Conservation (phyloP, 805 yeast species). For the Zygosaccharomyces lentus region DNA sequence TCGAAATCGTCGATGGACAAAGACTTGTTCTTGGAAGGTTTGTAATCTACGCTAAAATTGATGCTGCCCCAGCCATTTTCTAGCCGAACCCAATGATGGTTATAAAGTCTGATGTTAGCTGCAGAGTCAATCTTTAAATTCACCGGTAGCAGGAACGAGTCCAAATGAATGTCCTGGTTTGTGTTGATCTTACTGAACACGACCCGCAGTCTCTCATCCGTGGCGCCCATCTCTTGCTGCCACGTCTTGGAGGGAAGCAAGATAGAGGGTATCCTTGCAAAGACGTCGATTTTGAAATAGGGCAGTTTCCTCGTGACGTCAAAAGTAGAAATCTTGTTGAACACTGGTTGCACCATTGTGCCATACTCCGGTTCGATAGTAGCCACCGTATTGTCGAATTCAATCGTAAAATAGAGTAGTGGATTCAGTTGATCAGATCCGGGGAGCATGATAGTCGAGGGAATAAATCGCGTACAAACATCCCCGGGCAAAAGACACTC, state of each 20-base stretch:
- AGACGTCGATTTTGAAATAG: constrained; percentile 69
- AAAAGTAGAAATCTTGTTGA: constrained; percentile 86
- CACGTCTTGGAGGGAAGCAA: constrained; percentile 44
- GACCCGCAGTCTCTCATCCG: constrained; percentile 27
- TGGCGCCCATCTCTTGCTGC: constrained; percentile 29
- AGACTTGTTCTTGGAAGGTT: constrained; percentile 61
- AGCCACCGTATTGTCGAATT: constrained; percentile 91
- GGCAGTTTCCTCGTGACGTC: constrained; percentile 70
- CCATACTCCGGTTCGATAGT: constrained; percentile 84
- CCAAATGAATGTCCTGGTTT: constrained; percentile 70
- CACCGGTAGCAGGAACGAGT: constrained; percentile 62
- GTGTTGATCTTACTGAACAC: constrained; percentile 36
- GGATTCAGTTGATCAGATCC: constrained; percentile 55
- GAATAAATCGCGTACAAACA: constrained; percentile 37
- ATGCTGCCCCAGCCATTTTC: constrained; percentile 47
- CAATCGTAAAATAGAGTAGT: constrained; percentile 79
- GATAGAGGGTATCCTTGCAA: constrained; percentile 69
- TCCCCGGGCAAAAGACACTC: constrained; percentile 34
- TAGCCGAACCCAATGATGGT: constrained; percentile 54
- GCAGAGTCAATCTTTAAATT: constrained; percentile 48
- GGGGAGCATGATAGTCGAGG: constrained; percentile 54
- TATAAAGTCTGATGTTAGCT: constrained; percentile 53
- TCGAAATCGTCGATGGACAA: constrained; percentile 89
- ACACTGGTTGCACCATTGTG: constrained; percentile 68
- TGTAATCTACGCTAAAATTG: constrained; percentile 63